Percentiles rank a stretch among this genome's conserved stretches.
Evolutionary conservation across 2,329 filamentous ascomycete genomes (phyloP).

Genomic region (Botrytis fabae): DNA sequence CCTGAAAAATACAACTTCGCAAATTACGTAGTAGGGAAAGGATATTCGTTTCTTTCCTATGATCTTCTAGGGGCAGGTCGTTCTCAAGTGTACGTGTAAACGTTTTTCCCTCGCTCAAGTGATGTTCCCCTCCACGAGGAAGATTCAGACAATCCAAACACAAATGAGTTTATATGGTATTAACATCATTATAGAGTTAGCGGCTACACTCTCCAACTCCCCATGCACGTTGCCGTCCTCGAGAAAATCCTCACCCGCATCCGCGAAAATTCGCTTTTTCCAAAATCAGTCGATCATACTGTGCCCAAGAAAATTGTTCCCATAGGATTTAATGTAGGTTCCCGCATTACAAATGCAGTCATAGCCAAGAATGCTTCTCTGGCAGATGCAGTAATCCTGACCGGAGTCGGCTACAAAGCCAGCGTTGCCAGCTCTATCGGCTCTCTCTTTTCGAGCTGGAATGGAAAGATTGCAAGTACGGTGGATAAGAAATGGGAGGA

Average conservation of each 20-base stretch:
- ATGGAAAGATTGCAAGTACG: not conserved
- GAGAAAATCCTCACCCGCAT: not conserved
- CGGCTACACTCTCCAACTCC: not conserved
- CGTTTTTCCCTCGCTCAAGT: not conserved
- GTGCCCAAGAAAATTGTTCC: not conserved
- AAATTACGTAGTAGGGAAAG: not conserved
- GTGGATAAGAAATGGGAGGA: not conserved
- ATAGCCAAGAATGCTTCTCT: not conserved
- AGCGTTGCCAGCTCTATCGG: not conserved
- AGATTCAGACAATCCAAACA: not conserved
- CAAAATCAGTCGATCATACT: not conserved
- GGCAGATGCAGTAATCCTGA: not conserved
- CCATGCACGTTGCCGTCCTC: not conserved
- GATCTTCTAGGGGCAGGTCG: not conserved
- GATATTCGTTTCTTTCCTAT: not conserved
- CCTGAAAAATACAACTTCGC: not conserved
- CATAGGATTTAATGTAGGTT: not conserved
- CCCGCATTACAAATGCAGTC: not conserved
- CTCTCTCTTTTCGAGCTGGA: not conserved
- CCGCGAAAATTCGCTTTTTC: not conserved
- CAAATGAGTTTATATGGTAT: fast-evolving
- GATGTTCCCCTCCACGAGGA: not conserved
- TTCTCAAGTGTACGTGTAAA: not conserved
- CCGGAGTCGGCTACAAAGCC: not conserved
- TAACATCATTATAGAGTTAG: not conserved